phyloP scores from a whole-genome alignment of 2,329 filamentous ascomycete species.

The Phoma sp. region DNA sequence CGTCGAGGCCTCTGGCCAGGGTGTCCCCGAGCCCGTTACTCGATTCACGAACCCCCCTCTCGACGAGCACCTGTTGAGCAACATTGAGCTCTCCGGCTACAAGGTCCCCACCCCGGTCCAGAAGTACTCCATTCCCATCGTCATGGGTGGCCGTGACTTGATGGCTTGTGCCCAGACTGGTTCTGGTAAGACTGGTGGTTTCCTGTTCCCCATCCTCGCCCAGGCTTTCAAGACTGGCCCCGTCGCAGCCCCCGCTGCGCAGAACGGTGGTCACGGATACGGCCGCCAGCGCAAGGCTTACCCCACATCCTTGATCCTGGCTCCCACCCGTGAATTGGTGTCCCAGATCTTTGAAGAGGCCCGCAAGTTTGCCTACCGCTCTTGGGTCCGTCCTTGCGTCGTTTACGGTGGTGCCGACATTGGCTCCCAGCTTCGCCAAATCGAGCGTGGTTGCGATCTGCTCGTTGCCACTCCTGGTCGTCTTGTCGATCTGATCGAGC shows the following conservation, averaged over 20 bases:
- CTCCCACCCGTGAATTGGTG: constrained; percentile 96
- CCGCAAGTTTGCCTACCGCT: constrained; percentile 98
- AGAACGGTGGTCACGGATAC: constrained; percentile 69
- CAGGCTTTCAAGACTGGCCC: constrained; percentile 93
- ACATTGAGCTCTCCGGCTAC: constrained; percentile 94
- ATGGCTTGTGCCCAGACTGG: constrained; percentile 99
- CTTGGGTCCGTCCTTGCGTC: constrained; percentile 97
- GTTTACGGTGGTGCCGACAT: constrained; percentile 99
- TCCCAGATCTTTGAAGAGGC: constrained; percentile 98
- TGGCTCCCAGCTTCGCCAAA: constrained; percentile 95
- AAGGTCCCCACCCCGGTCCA: constrained; percentile 96
- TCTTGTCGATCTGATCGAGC: constrained; percentile 97
- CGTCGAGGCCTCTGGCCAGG: constrained; percentile 91
- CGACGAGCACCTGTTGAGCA: constrained; percentile 89
- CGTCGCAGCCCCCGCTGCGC: constrained; percentile 68
- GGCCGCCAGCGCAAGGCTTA: constrained; percentile 97
- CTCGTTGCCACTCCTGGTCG: constrained; percentile 96
- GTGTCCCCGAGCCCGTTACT: constrained; percentile 90
- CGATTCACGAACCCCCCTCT: constrained; percentile 93
- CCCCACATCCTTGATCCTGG: constrained; percentile 93
- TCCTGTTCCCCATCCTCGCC: constrained; percentile 98
- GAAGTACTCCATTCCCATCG: constrained; percentile 99
- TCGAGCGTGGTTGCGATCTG: constrained; percentile 96
- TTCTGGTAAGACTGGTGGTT: constrained; percentile 99
- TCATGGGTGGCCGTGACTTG: constrained; percentile 95